phyloP scores from a whole-genome alignment of 257 asterid genomes.

The Handroanthus guayacan region DNA sequence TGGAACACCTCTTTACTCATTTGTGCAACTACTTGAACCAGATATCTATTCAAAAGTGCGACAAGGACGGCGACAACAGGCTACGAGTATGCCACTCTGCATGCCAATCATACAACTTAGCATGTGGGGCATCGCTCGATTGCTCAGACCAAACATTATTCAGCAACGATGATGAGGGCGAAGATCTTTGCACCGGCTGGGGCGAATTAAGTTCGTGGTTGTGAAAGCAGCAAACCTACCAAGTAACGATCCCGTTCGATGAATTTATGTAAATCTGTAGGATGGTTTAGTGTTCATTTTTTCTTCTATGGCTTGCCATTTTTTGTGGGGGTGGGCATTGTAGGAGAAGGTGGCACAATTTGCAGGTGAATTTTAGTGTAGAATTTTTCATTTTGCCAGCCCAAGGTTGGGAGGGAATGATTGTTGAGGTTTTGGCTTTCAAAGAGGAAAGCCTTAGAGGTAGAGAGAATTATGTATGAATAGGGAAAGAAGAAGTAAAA shows the following conservation, averaged over 20 bases:
- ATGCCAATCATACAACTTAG: slow-evolving; percentile 87
- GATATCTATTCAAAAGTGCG: slow-evolving; percentile 98
- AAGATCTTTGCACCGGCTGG: slow-evolving; percentile 98
- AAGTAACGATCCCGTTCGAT: neutral
- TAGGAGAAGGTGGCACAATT: slow-evolving; percentile 53
- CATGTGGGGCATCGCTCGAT: slow-evolving; percentile 97
- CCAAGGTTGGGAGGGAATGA: slow-evolving; percentile 59
- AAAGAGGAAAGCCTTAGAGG: slow-evolving; percentile 66
- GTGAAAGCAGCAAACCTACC: slow-evolving; percentile 31
- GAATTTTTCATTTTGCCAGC: slow-evolving; percentile 49
- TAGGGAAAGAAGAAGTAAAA: neutral
- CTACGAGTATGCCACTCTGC: slow-evolving; percentile 97
- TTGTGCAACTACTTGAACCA: slow-evolving; percentile 40
- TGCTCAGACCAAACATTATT: slow-evolving; percentile 96
- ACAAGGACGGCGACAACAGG: slow-evolving; percentile 87
- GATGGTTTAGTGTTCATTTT: slow-evolving; percentile 43
- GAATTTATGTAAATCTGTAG: slow-evolving; percentile 71
- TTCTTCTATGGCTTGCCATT: slow-evolving; percentile 40
- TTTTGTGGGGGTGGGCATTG: slow-evolving; percentile 46
- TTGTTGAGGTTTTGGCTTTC: slow-evolving; percentile 65
- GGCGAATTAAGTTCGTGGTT: slow-evolving; percentile 88
- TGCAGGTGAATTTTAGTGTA: slow-evolving; percentile 56
- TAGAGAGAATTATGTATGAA: slow-evolving; percentile 49
- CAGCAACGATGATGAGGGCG: slow-evolving; percentile 86
- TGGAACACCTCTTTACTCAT: slow-evolving; percentile 8